phyloP scores from a whole-genome alignment of 2,329 filamentous ascomycete genomes.

The Fusarium brevicatenulatum region DNA sequence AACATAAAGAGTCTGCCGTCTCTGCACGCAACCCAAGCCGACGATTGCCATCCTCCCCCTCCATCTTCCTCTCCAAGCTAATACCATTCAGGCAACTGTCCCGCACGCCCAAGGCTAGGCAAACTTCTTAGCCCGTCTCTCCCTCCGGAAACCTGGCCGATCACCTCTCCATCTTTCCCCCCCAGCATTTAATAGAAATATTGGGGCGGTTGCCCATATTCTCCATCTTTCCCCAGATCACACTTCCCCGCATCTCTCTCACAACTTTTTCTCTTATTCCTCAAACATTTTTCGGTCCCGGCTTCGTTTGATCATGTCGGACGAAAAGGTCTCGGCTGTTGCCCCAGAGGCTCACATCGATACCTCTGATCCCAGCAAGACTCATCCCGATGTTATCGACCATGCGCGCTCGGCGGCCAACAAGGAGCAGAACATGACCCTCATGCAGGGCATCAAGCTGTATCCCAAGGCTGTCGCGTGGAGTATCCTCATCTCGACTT shows the following conservation, averaged over 20 bases:
- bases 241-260: slow-evolving; percentile 18
- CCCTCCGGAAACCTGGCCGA: not conserved
- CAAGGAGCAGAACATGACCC: slow-evolving; percentile 39
- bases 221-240: slow-evolving; percentile 10
- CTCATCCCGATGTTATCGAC: slow-evolving; percentile 32
- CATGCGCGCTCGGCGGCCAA: slow-evolving; percentile 32
- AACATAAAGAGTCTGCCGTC: not conserved
- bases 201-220: slow-evolving; percentile 1
- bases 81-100: not conserved
- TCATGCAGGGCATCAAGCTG: slow-evolving; percentile 36
- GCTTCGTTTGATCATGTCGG: slow-evolving; percentile 3
- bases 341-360: slow-evolving; percentile 7
- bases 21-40: not conserved
- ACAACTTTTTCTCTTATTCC: not conserved
- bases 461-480: slow-evolving; percentile 38
- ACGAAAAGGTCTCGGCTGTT: slow-evolving; percentile 19
- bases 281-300: too few species aligned
- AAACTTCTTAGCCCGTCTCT: not conserved
- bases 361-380: slow-evolving; percentile 25
- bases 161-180: not conserved
- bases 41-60: not conserved
- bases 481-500: slow-evolving; percentile 38
- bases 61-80: slow-evolving; percentile 6
- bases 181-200: slow-evolving; percentile 5
- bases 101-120: not conserved